Conservation (phyloP, 768 basidiomycete species). For the Lentinula sp. region DNA sequence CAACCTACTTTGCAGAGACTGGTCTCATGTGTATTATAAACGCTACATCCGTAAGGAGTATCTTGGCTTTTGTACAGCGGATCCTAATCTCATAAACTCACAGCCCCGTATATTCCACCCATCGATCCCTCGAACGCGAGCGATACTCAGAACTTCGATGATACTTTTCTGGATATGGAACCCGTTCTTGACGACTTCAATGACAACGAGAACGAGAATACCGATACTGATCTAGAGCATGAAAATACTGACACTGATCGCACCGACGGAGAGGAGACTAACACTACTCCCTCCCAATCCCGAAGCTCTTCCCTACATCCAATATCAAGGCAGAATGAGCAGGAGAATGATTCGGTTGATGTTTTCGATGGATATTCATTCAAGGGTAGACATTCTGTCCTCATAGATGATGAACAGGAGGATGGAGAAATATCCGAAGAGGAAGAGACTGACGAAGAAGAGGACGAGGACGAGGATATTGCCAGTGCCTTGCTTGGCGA, state of each 20-base stretch:
- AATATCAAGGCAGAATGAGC: conserved; percentile 12
- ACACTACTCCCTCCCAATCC: conserved; percentile 75
- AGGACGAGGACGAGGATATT: conserved; percentile 16
- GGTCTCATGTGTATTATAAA: conserved; percentile 92
- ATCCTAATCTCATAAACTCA: conserved; percentile 1
- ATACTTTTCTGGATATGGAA: conserved; percentile 93
- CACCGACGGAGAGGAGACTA: conserved; percentile 70
- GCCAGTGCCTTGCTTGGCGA: neutral
- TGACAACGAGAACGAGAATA: conserved; percentile 57
- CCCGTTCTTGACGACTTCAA: conserved; percentile 79
- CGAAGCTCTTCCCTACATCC: conserved; percentile 67
- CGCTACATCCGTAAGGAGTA: conserved; percentile 75
- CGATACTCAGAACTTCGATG: conserved; percentile 98
- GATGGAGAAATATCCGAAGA: conserved; percentile 37
- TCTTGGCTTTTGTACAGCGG: neutral
- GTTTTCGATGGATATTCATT: conserved; percentile 95
- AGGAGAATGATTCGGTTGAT: conserved; percentile 54
- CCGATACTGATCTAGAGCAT: conserved; percentile 37
- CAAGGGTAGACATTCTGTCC: conserved; percentile 78
- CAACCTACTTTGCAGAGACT: conserved; percentile 53
- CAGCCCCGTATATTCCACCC: conserved; percentile 89
- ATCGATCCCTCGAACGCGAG: conserved; percentile 88
- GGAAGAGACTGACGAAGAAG: conserved; percentile 32
- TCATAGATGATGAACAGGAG: conserved; percentile 69
- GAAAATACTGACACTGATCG: conserved; percentile 58